Evolutionary conservation across 2,329 filamentous ascomycete genomes (phyloP).

Genomic region (Chaetomium globosum): DNA sequence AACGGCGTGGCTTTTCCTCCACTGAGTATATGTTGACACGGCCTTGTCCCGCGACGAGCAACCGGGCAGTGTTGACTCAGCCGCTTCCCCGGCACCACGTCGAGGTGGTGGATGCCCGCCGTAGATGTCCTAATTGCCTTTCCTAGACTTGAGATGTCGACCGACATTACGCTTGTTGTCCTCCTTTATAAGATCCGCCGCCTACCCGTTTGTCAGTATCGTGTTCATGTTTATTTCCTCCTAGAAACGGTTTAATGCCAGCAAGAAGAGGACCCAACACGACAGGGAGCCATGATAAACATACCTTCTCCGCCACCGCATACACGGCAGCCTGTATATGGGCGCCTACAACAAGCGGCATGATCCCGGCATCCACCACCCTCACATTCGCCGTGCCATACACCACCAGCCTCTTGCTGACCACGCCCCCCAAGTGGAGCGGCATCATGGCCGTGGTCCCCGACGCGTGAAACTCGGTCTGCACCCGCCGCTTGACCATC

Average conservation of each 20-base stretch:
- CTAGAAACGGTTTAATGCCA: not conserved
- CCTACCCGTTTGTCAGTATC: constrained; percentile 16
- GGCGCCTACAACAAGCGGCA: constrained; percentile 29
- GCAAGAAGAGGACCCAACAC: not conserved
- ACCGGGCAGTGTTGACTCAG: no score
- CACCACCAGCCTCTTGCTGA: constrained; percentile 27
- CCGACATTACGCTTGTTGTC: not conserved
- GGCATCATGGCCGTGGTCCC: constrained; percentile 35
- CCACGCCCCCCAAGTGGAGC: constrained; percentile 28
- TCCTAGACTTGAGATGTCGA: not conserved
- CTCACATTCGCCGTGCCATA: constrained; percentile 28
- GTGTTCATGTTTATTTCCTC: not conserved
- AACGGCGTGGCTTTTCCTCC: no score
- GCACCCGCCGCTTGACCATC: constrained; percentile 36
- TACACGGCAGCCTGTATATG: constrained; percentile 31
- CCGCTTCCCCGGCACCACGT: not conserved
- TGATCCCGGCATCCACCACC: constrained; percentile 31
- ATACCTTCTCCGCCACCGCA: constrained; percentile 30
- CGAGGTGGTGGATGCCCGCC: not conserved
- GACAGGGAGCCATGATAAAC: not conserved
- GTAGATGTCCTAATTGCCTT: not conserved
- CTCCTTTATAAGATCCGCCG: constrained; percentile 31
- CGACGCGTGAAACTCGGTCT: constrained; percentile 37
- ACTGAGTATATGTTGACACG: not conserved
- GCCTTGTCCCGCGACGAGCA: no score